These are phyloP conservation scores for Globisporangium cystogenes DNA, from an alignment of 352 stramenopile species.

Conservation along the genomic window DNA sequence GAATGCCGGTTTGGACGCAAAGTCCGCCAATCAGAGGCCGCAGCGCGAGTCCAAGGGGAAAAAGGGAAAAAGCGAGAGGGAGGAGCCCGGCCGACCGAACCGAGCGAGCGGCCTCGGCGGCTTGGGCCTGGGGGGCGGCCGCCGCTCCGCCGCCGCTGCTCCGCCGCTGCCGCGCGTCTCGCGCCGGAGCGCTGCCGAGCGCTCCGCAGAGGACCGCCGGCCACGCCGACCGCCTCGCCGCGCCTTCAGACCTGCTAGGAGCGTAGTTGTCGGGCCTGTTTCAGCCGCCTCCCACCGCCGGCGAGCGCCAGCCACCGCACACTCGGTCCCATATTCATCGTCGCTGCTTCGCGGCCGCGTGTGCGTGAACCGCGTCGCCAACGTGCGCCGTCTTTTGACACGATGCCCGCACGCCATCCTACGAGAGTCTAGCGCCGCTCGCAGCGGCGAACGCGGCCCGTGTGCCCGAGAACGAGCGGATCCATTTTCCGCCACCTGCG, in stretches of 20 bases:
- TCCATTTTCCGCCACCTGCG: neutral
- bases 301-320: neutral
- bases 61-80: slow-evolving; percentile 5
- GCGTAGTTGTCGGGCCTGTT: neutral
- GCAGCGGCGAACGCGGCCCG: neutral
- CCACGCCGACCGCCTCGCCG: neutral
- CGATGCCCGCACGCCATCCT: neutral
- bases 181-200: neutral
- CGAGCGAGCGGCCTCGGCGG: too few relatives aligned
- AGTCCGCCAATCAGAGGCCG: slow-evolving; percentile 27
- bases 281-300: neutral
- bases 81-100: neutral
- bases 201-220: neutral
- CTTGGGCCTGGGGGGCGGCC: neutral
- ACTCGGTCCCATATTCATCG: neutral
- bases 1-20: neutral
- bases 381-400: neutral
- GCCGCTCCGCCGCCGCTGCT: neutral
- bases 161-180: neutral
- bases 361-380: neutral
- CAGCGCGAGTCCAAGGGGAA: slow-evolving; percentile 12
- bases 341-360: neutral
- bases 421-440: neutral
- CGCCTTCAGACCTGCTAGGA: neutral
- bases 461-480: neutral